Evolutionary conservation across 2,329 filamentous ascomycete species (phyloP), one percentile per base, ranked within the genome.

Genomic region (Pseudonectria buxi): DNA sequence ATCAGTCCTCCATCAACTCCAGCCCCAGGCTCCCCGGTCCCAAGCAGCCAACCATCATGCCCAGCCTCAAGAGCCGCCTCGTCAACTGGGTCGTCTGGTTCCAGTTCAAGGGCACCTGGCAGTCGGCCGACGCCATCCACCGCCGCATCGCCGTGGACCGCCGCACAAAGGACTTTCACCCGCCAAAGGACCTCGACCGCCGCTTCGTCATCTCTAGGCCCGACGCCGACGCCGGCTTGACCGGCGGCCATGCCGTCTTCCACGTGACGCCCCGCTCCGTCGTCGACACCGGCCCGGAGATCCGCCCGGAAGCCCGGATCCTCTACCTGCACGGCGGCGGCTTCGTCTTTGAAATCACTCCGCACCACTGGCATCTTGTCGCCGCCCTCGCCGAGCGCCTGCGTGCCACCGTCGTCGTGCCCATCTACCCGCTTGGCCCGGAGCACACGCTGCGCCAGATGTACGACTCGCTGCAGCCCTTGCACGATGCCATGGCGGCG

Each of bases 301-400:
- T 45, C 26, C 53, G 54, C 2, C 43, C 45, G 22, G 43, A 51
- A 24, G 51, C 47, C 2, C 55, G 54, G 12, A 49, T 59, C 26
- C 35, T 59, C 25, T 59, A 58, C 33, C 44, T 55, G 14, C 57
- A 59, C 29, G 56, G 57, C 31, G 56, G 57, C 14, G 47, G 46
- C 30, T 51, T 57, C 32, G 43, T 58, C 37, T 56, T 57, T 35
- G 55, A 54, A 24, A 53, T 58, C 28, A 36, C 35, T 0, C 33
- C 32, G 3, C 37, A 42, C 36, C 57, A 60, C n/a, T 60, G 57
- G 57, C 33, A 38, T 26, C 27, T 58, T 14, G 45, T 51, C 24
- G 49, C 49, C 5, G 34, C 41, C 28, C 43, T 58, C 24, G 54
- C 55, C 2, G 43, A 54, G 36, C 50, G 53, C 2, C 41, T 59